Base-by-base conservation (phyloP, 2,329 filamentous ascomycete genomes). In the Cladosporium sp. region DNA sequence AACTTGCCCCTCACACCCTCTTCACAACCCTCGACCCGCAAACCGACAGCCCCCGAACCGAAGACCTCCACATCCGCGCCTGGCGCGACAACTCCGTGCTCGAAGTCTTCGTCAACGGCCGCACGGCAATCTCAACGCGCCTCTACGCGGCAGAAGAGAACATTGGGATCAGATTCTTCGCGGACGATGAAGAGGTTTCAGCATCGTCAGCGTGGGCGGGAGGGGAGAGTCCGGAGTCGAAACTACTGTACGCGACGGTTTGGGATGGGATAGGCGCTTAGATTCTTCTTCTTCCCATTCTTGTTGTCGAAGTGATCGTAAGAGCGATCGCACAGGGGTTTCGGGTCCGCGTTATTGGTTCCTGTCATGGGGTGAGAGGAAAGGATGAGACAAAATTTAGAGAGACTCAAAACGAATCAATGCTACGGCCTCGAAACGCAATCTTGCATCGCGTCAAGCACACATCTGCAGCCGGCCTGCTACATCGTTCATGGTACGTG, bases 21-120 rank as follows among this genome's bases (percentile, higher is more conserved):
- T 80, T 81, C 63, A 73, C 70, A 10, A 60, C 44, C 4, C 49
- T 49, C 8, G 47, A 62, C 58, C 57, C 60, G 2, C 19, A 7
- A 3, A 60, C 59, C 4, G 55, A 56, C 13, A 28, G 32, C 22
- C 4, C 37, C 10, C 47, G 56, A 4, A 61, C 49, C 10, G 61
- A 78, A 59, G 60, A 64, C 1, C 66, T 79, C 0, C 66, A 66
- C n/a, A 65, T 80, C n/a, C 73, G 68, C 17, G 70, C 73, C 0
- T 76, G 75, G 62, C 74, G 73, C 48, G 77, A 79, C 56, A 68
- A 61, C 20, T 75, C 72, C 20, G 74, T 77, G 5, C 62, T 79
- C 2, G 77, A 80, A 60, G 70, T 79, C 0, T 79, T 78, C 59
- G 72, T 75, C 5, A 79, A 79, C 58, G 70, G 70, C 8, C 67